Percentiles rank a stretch among this genome's conserved stretches.
Conservation (phyloP, 192 early-diverging fungal species). For the Umbelopsis isabellina region DNA sequence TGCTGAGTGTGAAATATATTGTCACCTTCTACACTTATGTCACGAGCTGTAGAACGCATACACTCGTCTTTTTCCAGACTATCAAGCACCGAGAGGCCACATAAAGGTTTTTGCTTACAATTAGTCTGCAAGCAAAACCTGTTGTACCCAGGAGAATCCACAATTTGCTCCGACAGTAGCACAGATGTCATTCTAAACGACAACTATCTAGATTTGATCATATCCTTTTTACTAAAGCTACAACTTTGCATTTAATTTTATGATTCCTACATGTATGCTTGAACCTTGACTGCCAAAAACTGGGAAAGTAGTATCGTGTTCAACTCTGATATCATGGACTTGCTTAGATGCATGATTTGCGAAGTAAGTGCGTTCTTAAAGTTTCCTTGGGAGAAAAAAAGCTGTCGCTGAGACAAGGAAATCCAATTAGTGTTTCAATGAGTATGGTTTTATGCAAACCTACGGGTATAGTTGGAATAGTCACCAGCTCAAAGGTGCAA, state of each 20-base stretch:
- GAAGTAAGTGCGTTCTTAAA: too few species aligned
- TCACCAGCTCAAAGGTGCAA: too few species aligned
- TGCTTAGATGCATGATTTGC: too few species aligned
- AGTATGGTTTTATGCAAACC: too few species aligned
- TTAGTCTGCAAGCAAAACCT: background rate
- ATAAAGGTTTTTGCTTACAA: background rate
- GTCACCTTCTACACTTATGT: background rate
- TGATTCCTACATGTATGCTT: background rate
- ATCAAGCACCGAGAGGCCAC: background rate
- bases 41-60: constrained; percentile 5
- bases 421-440: too few species aligned
- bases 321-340: too few species aligned
- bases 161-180: background rate
- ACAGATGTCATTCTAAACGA: background rate
- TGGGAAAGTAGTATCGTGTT: too few species aligned
- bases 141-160: background rate
- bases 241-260: background rate
- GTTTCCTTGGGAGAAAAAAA: too few species aligned
- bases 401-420: too few species aligned
- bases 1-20: background rate
- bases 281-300: background rate
- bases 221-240: background rate
- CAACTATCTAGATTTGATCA: background rate
- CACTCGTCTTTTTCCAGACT: background rate
- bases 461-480: too few species aligned